Conservation (phyloP, 1,284 basidiomycete species). For the Termitomyces sp. region DNA sequence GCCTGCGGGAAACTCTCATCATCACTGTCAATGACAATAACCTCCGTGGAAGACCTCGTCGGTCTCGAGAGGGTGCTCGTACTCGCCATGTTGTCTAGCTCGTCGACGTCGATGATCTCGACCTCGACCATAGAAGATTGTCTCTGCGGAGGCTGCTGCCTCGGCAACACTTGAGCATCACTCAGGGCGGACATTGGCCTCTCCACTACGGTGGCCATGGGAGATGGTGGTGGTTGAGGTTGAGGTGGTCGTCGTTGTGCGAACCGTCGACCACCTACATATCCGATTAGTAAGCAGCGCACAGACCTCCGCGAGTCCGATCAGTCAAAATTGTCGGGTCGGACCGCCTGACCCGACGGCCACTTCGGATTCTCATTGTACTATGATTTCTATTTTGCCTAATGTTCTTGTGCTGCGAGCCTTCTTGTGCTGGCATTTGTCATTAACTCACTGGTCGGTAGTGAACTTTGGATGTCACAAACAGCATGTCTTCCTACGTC, state of each 20-base stretch:
- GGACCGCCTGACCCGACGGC: too few relatives aligned
- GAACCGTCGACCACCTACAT: conserved; percentile 10
- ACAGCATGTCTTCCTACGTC: too few relatives aligned
- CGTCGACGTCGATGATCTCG: conserved; percentile 35
- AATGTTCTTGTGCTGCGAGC: too few relatives aligned
- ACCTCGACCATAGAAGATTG: conserved; percentile 28
- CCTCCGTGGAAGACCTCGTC: conserved; percentile 7
- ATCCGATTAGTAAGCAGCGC: not conserved
- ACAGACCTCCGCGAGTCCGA: not conserved
- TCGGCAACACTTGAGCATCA: conserved; percentile 11
- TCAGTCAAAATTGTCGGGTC: not conserved
- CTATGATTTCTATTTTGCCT: too few relatives aligned
- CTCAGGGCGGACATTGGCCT: conserved; percentile 22
- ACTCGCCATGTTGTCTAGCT: conserved; percentile 23
- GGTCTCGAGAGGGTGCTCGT: conserved; percentile 6
- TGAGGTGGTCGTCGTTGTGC: conserved; percentile 18
- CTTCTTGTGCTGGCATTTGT: too few relatives aligned
- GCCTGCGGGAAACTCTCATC: conserved; percentile 14
- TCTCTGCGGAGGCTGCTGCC: conserved; percentile 11
- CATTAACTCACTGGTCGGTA: too few relatives aligned
- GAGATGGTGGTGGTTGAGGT: conserved; percentile 15
- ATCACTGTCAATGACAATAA: conserved; percentile 22
- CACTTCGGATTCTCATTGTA: too few relatives aligned
- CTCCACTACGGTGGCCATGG: conserved; percentile 28
- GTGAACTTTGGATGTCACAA: too few relatives aligned